A percentile compares a stretch with the other conserved stretches of the same genome.
Evolutionary conservation across 257 asterid genomes (phyloP).

Genomic region (Jacaranda mimosifolia): DNA sequence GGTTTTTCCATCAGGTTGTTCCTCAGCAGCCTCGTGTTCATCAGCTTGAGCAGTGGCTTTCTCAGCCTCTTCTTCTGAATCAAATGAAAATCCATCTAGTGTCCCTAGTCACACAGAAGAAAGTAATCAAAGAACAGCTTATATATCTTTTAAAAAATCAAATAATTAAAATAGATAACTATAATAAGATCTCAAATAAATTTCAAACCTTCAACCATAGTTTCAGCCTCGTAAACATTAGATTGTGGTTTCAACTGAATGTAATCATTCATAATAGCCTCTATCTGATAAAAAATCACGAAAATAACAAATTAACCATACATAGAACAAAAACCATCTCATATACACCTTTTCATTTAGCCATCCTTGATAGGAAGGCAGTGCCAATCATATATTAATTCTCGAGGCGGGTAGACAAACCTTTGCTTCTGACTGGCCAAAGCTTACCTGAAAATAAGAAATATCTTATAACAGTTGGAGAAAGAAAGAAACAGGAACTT

Average conservation of each 20-base stretch:
- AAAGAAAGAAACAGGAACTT: slow-evolving; percentile 15
- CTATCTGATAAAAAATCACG: slow-evolving; percentile 65
- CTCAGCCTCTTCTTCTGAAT: slow-evolving; percentile 89
- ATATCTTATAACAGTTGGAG: slow-evolving; percentile 3
- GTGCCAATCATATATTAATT: background rate
- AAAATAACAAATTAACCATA: slow-evolving; percentile 14
- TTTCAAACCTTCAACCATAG: slow-evolving; percentile 87
- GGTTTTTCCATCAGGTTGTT: slow-evolving; percentile 62
- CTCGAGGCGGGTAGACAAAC: slow-evolving; percentile 48
- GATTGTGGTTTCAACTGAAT: slow-evolving; percentile 84
- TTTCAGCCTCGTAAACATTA: slow-evolving; percentile 79
- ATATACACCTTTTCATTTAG: slow-evolving; percentile 23
- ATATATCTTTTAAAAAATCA: slow-evolving; percentile 15
- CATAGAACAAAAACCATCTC: slow-evolving; percentile 7
- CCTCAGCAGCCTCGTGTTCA: slow-evolving; percentile 63
- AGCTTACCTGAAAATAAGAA: slow-evolving; percentile 71
- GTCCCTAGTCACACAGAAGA: slow-evolving; percentile 67
- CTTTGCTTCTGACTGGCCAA: slow-evolving; percentile 97
- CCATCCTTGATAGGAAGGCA: slow-evolving; percentile 15
- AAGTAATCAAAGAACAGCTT: slow-evolving; percentile 2
- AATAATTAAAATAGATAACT: background rate
- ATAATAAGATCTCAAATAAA: slow-evolving; percentile 25
- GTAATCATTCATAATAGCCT: slow-evolving; percentile 89
- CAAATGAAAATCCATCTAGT: slow-evolving; percentile 86
- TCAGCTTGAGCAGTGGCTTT: slow-evolving; percentile 56